These are phyloP conservation scores for Aspergillus tamarii DNA, from an alignment of 2,329 filamentous ascomycete species.

Conservation along the genomic window DNA sequence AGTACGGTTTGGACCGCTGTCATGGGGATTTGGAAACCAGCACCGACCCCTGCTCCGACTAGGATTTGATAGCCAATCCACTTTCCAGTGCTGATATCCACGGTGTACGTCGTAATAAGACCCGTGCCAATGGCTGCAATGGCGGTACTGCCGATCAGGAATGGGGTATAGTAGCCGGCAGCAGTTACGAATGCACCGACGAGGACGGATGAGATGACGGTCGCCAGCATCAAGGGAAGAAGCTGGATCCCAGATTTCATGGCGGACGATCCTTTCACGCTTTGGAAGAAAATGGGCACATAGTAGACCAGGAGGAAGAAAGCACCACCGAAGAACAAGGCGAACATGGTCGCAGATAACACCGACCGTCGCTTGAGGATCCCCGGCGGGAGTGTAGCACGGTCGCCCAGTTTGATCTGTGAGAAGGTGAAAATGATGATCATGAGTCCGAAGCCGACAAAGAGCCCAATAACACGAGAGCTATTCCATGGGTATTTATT, in stretches of 20 bases:
- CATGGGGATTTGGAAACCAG: conserved; percentile 41
- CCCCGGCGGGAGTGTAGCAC: conserved; percentile 54
- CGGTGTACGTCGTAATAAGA: conserved; percentile 43
- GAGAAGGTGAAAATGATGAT: conserved; percentile 47
- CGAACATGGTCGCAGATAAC: conserved; percentile 34
- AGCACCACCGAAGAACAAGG: conserved; percentile 40
- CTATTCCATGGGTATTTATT: conserved; percentile 25
- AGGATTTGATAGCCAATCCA: conserved; percentile 47
- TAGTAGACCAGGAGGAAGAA: conserved; percentile 48
- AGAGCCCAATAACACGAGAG: conserved; percentile 27
- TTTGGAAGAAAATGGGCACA: conserved; percentile 53
- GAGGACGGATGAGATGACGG: conserved; percentile 39
- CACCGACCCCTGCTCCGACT: conserved; percentile 39
- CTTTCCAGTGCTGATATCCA: conserved; percentile 33
- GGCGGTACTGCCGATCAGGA: conserved; percentile 39
- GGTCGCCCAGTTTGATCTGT: conserved; percentile 53
- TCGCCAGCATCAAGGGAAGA: conserved; percentile 42
- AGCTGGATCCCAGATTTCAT: conserved; percentile 50
- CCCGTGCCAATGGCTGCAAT: conserved; percentile 45
- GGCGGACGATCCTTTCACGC: conserved; percentile 46
- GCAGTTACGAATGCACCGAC: conserved; percentile 36
- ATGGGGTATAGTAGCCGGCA: conserved; percentile 46
- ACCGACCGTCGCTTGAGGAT: conserved; percentile 53
- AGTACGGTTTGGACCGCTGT: conserved; percentile 43
- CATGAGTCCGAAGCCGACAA: conserved; percentile 30